Evolutionary conservation across 768 basidiomycete genomes (phyloP).

Genomic region (Tulasnella sp.): DNA sequence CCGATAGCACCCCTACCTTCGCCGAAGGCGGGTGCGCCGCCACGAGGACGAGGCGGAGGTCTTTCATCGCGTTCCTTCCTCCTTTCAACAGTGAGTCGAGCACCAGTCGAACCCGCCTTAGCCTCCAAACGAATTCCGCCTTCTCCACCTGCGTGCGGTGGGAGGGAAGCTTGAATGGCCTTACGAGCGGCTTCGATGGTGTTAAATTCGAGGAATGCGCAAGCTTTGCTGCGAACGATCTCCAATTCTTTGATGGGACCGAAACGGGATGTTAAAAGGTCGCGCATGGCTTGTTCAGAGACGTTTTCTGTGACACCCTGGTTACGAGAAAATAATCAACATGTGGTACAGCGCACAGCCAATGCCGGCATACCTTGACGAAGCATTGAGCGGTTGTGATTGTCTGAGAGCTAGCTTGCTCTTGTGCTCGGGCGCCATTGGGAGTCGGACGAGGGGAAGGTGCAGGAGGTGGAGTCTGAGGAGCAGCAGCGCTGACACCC

Average conservation of each 20-base stretch:
- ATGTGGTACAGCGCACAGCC: neutral
- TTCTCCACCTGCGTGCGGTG: slow-evolving; percentile 69
- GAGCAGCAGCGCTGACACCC: slow-evolving; percentile 62
- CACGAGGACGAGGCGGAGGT: slow-evolving; percentile 55
- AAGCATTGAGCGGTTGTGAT: slow-evolving; percentile 80
- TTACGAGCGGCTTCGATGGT: slow-evolving; percentile 73
- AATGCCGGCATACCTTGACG: slow-evolving; percentile 62
- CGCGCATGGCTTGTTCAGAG: slow-evolving; percentile 48
- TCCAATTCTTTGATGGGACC: slow-evolving; percentile 84
- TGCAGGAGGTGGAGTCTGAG: slow-evolving; percentile 36
- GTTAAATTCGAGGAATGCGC: slow-evolving; percentile 90
- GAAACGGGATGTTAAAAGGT: slow-evolving; percentile 57
- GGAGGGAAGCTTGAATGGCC: slow-evolving; percentile 74
- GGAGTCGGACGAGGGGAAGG: slow-evolving; percentile 27
- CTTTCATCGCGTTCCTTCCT: slow-evolving; percentile 90
- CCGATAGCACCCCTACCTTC: slow-evolving; percentile 12
- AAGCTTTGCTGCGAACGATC: slow-evolving; percentile 81
- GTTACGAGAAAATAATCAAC: slow-evolving; percentile 5
- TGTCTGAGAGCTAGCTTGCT: slow-evolving; percentile 50
- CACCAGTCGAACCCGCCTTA: slow-evolving; percentile 45
- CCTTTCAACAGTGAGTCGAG: slow-evolving; percentile 73
- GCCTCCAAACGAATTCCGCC: slow-evolving; percentile 79
- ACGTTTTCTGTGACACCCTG: slow-evolving; percentile 72
- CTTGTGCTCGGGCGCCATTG: slow-evolving; percentile 38
- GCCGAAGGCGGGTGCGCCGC: slow-evolving; percentile 49